Evolutionary conservation across 305 asterid genomes (phyloP).

Genomic region (Fraxinus dipetala): DNA sequence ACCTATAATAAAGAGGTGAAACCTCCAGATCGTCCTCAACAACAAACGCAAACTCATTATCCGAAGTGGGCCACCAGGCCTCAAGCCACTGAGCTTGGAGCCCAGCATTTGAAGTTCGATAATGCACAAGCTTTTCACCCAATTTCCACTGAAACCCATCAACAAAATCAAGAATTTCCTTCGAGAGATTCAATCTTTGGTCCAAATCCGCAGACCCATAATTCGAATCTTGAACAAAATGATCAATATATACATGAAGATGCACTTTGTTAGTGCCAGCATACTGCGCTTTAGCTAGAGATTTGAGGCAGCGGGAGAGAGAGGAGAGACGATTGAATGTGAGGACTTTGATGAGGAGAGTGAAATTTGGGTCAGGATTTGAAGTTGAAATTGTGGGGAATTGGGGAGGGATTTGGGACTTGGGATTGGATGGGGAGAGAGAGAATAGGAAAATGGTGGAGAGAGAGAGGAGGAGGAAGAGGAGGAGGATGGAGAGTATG

Average conservation of each 20-base stretch:
- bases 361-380: conserved; percentile 38
- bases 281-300: conserved; percentile 60
- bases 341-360: conserved; percentile 74
- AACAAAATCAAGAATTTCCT: conserved; percentile 48
- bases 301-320: conserved; percentile 70
- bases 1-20: conserved; percentile 79
- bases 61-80: conserved; percentile 86
- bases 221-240: conserved; percentile 35
- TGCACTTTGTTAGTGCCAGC: conserved; percentile 47
- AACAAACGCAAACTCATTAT: conserved; percentile 85
- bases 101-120: conserved; percentile 70
- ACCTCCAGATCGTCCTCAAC: conserved; percentile 91
- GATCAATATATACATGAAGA: conserved; percentile 63
- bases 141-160: conserved; percentile 59
- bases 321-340: conserved; percentile 72
- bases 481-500: conserved; percentile 2
- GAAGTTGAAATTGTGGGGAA: conserved; percentile 28
- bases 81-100: conserved; percentile 93
- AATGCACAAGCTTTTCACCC: conserved; percentile 72
- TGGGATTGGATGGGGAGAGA: conserved; percentile 34
- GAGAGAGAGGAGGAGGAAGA: conserved; percentile 40
- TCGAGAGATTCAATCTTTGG: conserved; percentile 43
- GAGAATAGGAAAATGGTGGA: conserved; percentile 40
- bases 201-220: conserved; percentile 38
- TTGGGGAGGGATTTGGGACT: conserved; percentile 28